These are phyloP conservation scores for Kodamaea suecica DNA, from an alignment of 1,139 yeast species.

Conservation along the genomic window DNA sequence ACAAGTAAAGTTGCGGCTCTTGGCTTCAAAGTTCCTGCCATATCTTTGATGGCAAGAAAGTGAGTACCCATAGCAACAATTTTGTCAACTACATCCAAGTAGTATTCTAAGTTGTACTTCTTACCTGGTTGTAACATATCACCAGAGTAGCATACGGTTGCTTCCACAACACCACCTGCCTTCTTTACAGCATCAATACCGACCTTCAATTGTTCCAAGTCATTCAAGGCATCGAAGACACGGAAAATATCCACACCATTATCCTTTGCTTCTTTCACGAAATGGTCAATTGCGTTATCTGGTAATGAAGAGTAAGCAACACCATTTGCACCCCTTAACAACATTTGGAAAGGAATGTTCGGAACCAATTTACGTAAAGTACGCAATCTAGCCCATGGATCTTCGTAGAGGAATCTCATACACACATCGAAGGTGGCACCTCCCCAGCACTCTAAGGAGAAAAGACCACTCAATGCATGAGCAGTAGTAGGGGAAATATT, in stretches of 20 bases:
- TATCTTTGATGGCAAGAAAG: constrained; percentile 94
- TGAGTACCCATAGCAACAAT: constrained; percentile 95
- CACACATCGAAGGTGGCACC: constrained; percentile 99
- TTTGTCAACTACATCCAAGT: constrained; percentile 74
- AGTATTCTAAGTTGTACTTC: constrained; percentile 92
- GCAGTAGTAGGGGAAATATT: constrained; percentile 95
- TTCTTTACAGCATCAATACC: constrained; percentile 97
- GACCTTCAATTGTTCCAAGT: constrained; percentile 91
- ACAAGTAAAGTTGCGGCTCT: constrained; percentile 82
- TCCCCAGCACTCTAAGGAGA: constrained; percentile 99
- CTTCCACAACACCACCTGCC: constrained; percentile 99
- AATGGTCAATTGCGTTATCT: constrained; percentile 97
- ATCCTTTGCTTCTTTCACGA: constrained; percentile 89
- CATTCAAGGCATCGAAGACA: constrained; percentile 96
- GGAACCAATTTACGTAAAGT: constrained; percentile 87
- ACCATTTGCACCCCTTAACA: constrained; percentile 98
- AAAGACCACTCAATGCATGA: constrained; percentile 84
- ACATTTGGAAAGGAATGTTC: constrained; percentile 98
- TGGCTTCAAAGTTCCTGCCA: constrained; percentile 99
- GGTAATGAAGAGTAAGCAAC: constrained; percentile 97
- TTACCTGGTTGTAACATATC: constrained; percentile 94
- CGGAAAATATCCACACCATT: constrained; percentile 97
- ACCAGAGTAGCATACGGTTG: constrained; percentile 97
- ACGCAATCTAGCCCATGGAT: constrained; percentile 97
- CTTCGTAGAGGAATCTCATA: constrained; percentile 97